Conservation (phyloP, 768 basidiomycete species). For the Calocybe cyanea region DNA sequence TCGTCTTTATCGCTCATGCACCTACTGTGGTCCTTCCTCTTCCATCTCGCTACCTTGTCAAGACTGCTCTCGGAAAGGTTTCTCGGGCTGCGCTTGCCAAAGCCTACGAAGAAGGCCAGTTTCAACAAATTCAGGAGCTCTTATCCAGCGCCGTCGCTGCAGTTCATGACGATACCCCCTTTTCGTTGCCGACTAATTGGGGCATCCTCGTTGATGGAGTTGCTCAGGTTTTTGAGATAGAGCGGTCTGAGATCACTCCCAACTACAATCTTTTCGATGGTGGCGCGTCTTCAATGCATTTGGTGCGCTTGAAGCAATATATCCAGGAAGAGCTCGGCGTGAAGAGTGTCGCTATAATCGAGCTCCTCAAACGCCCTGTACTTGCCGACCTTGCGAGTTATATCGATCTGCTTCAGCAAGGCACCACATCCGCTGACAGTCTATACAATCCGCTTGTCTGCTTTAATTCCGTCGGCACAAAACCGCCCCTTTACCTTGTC, state of each 20-base stretch:
- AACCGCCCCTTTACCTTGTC: constrained; percentile 1
- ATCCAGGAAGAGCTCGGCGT: background rate
- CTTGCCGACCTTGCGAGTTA: background rate
- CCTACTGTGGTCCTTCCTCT: background rate
- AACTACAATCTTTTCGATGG: constrained; percentile 1
- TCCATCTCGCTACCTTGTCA: background rate
- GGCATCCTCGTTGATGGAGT: background rate
- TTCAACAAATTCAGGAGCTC: background rate
- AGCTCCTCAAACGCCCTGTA: background rate
- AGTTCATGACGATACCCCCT: background rate
- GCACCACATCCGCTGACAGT: background rate
- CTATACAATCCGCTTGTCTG: constrained; percentile 1
- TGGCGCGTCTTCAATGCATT: constrained; percentile 1
- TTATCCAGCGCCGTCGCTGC: background rate
- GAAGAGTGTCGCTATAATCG: background rate
- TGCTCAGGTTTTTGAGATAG: background rate
- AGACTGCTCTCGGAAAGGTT: constrained; percentile 2
- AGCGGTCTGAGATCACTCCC: background rate
- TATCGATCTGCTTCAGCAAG: background rate
- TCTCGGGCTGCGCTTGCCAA: background rate
- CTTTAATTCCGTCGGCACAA: background rate
- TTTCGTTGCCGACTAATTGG: background rate
- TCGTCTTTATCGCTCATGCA: background rate
- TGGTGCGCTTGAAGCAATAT: constrained; percentile 1
- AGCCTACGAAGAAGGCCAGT: background rate